A percentile compares a stretch with the other conserved stretches of the same genome.
phyloP scores from a whole-genome alignment of 805 yeast genomes.

The Helenozyma baotianmanensis region DNA sequence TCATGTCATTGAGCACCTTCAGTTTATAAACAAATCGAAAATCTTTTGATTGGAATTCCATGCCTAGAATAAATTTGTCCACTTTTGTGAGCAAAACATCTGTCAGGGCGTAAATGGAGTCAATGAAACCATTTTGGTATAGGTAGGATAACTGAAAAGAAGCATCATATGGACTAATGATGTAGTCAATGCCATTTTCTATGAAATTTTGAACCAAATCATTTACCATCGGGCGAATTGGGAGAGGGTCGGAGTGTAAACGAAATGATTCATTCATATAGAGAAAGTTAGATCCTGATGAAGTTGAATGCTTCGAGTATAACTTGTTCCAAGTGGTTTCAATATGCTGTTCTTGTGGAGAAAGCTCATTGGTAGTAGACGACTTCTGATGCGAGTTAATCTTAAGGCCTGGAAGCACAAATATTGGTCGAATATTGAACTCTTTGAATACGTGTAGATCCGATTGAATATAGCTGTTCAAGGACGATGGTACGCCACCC shows the following conservation, averaged over 20 bases:
- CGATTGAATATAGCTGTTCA: slow-evolving; percentile 50
- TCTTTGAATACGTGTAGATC: slow-evolving; percentile 61
- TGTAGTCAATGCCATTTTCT: slow-evolving; percentile 53
- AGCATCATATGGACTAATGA: slow-evolving; percentile 80
- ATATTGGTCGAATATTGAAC: slow-evolving; percentile 68
- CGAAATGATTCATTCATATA: slow-evolving; percentile 45
- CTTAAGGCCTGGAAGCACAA: slow-evolving; percentile 68
- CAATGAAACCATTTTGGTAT: slow-evolving; percentile 50
- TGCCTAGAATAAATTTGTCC: slow-evolving; percentile 66
- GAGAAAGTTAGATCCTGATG: slow-evolving; percentile 17
- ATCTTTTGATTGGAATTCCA: slow-evolving; percentile 62
- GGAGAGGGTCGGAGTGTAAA: slow-evolving; percentile 46
- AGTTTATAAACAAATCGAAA: slow-evolving; percentile 62
- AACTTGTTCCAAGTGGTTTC: slow-evolving; percentile 38
- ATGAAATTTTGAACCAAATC: slow-evolving; percentile 57
- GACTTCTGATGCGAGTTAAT: slow-evolving; percentile 32
- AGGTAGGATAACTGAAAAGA: slow-evolving; percentile 77
- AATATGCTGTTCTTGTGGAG: slow-evolving; percentile 37
- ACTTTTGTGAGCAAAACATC: slow-evolving; percentile 64
- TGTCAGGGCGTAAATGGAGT: slow-evolving; percentile 79
- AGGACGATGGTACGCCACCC: slow-evolving; percentile 73
- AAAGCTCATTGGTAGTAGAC: slow-evolving; percentile 32
- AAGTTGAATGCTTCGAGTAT: slow-evolving; percentile 20
- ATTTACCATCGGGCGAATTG: slow-evolving; percentile 45
- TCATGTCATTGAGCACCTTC: slow-evolving; percentile 56